Evolutionary conservation across 805 yeast genomes (phyloP).

Genomic region (Monosporozyma solicola): DNA sequence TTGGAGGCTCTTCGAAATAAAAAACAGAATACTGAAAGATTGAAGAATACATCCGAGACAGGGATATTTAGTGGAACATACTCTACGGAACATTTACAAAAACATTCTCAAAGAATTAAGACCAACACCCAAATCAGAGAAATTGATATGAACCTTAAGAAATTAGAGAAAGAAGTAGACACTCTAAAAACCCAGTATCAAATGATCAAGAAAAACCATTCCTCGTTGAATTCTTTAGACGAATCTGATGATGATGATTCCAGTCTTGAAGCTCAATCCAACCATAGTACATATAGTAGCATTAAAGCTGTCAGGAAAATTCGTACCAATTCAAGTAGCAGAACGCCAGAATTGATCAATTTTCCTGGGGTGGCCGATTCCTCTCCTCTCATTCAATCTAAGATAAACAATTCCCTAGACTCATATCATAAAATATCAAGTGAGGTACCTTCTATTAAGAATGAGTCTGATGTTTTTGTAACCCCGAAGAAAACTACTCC

Average conservation of each 20-base stretch:
- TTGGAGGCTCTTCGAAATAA: conserved; percentile 14
- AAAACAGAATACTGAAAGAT: conserved; percentile 20
- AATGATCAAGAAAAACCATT: conserved; percentile 6
- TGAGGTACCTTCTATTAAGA: neutral
- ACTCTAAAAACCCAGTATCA: conserved; percentile 21
- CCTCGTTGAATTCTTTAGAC: neutral
- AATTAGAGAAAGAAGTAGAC: conserved; percentile 19
- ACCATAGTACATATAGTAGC: neutral
- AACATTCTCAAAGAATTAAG: conserved; percentile 28
- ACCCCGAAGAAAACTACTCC: neutral
- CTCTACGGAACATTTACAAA: conserved; percentile 30
- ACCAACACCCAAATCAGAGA: conserved; percentile 28
- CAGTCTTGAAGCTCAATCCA: neutral
- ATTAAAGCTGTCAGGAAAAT: neutral
- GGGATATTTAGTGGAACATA: conserved; percentile 29
- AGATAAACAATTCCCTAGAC: neutral
- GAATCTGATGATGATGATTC: neutral
- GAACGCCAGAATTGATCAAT: neutral
- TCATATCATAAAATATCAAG: neutral
- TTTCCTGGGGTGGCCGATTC: neutral
- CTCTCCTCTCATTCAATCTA: neutral
- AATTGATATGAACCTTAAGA: conserved; percentile 23
- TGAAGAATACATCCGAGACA: conserved; percentile 20
- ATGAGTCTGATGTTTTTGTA: neutral
- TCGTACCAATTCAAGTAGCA: neutral